A percentile compares a stretch with the other conserved stretches of the same genome.
phyloP scores from a whole-genome alignment of 495 filamentous ascomycete species.

The Penicillium pancosmium region DNA sequence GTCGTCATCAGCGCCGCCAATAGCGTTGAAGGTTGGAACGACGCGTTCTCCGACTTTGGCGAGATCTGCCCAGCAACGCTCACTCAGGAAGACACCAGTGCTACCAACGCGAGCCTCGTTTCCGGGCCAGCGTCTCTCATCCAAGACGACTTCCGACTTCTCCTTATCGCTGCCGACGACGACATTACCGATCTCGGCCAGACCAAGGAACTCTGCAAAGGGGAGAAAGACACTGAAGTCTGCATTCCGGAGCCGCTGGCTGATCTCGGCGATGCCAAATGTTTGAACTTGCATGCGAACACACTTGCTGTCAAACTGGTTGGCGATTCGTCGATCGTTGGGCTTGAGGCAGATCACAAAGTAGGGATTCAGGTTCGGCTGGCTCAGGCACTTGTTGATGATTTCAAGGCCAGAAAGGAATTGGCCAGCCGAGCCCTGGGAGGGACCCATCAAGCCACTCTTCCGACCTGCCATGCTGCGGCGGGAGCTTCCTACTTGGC shows the following conservation, averaged over 20 bases:
- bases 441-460: constrained; percentile 44
- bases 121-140: constrained; percentile 85
- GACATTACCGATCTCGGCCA: constrained; percentile 78
- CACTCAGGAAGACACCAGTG: constrained; percentile 94
- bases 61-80: constrained; percentile 90
- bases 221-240: constrained; percentile 96
- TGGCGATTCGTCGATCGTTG: constrained; percentile 95
- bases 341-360: constrained; percentile 98
- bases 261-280: constrained; percentile 96
- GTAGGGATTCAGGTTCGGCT: constrained; percentile 83
- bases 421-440: constrained; percentile 88
- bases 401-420: constrained; percentile 89
- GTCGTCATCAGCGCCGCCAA: constrained; percentile 53
- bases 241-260: constrained; percentile 84
- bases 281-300: constrained; percentile 93
- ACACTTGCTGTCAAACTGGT: constrained; percentile 98
- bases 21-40: constrained; percentile 53
- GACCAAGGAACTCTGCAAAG: constrained; percentile 91
- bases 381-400: constrained; percentile 79
- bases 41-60: constrained; percentile 72
- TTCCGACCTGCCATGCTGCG: constrained; percentile 39
- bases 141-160: constrained; percentile 85
- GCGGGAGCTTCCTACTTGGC: constrained; percentile 43
- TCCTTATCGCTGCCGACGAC: constrained; percentile 91
- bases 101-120: constrained; percentile 91